Percentiles rank a stretch among this genome's conserved stretches.
Evolutionary conservation across 768 basidiomycete species (phyloP).

Genomic region (Lactarius sanguifluus): DNA sequence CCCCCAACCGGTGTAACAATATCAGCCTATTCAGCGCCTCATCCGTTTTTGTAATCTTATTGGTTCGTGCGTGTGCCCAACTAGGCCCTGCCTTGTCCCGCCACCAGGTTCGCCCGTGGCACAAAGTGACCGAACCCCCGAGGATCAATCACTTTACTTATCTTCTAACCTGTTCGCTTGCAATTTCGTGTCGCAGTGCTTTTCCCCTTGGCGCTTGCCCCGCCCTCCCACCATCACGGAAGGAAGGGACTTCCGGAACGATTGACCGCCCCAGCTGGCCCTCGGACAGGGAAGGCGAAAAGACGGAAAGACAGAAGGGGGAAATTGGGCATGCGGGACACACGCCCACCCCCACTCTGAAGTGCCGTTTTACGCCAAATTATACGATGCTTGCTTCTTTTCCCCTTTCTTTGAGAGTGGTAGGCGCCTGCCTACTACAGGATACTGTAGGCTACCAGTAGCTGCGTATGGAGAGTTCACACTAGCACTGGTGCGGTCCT

Average conservation of each 20-base stretch:
- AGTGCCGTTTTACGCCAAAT: not conserved
- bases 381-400: not conserved
- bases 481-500: not conserved
- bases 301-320: not conserved
- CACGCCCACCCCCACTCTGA: not conserved
- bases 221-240: not conserved
- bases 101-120: not conserved
- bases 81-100: not conserved
- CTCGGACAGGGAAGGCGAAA: not conserved
- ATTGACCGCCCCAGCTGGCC: not conserved
- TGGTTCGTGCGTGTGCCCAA: not conserved
- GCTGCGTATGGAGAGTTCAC: too few species aligned
- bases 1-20: conserved; percentile 26
- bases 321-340: not conserved
- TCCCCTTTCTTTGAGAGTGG: not conserved
- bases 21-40: conserved; percentile 24
- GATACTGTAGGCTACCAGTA: too few species aligned
- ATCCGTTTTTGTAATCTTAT: conserved; percentile 1
- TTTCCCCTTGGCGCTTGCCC: not conserved
- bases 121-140: not conserved
- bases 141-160: conserved; percentile 1
- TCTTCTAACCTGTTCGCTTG: conserved; percentile 2
- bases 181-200: not conserved
- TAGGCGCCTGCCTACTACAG: too few species aligned
- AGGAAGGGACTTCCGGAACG: too few species aligned